phyloP scores from a whole-genome alignment of 1,284 basidiomycete genomes.

The Thelephora terrestris region DNA sequence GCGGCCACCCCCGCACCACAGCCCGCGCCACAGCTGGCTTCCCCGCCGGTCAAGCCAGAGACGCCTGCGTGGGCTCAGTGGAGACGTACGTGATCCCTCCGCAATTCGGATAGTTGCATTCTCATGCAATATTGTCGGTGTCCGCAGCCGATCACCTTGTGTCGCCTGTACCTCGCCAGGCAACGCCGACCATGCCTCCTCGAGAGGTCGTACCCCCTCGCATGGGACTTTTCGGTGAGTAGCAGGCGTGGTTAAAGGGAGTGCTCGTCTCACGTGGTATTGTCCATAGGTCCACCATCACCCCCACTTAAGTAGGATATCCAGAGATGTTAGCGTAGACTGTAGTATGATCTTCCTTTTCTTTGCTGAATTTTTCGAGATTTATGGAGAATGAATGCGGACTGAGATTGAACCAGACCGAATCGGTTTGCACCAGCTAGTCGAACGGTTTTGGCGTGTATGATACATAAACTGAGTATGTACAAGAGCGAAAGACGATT shows the following conservation, averaged over 20 bases:
- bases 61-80: constrained; percentile 69
- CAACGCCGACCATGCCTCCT: constrained; percentile 25
- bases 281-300: constrained; percentile 38
- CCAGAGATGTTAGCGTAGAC: neutral
- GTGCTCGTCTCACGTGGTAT: neutral
- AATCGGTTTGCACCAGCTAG: no score
- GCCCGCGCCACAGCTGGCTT: constrained; percentile 28
- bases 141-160: constrained; percentile 43
- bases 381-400: no score
- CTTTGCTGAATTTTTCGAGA: no score
- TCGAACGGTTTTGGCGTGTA: no score
- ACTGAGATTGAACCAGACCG: no score
- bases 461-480: no score
- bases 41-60: constrained; percentile 37
- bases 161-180: constrained; percentile 33
- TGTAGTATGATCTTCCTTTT: neutral
- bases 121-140: constrained; percentile 2
- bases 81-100: constrained; percentile 41
- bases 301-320: constrained; percentile 42
- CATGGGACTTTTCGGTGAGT: constrained; percentile 53
- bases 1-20: constrained; percentile 29
- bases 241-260: neutral
- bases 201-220: constrained; percentile 35
- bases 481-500: no score
- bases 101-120: neutral